These are phyloP conservation scores for Sarocladium strictum DNA, from an alignment of 2,329 filamentous ascomycete species.

Conservation along the genomic window DNA sequence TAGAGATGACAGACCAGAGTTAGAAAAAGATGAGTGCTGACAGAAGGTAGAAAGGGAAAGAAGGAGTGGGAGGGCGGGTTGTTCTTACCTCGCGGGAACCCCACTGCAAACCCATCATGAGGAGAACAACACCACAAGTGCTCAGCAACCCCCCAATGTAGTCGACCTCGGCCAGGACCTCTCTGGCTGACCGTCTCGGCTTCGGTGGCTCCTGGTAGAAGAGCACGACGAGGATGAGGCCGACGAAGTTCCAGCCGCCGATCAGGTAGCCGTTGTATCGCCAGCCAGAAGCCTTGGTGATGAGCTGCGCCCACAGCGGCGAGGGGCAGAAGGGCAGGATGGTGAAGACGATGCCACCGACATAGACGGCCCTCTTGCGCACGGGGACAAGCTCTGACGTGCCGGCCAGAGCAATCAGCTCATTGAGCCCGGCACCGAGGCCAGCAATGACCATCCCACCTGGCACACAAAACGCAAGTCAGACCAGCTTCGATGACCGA, in stretches of 20 bases:
- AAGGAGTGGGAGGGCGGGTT: constrained; percentile 23
- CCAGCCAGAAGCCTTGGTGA: constrained; percentile 42
- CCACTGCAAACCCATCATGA: constrained; percentile 41
- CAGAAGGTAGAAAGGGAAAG: background rate
- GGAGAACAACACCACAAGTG: constrained; percentile 41
- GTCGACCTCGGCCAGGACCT: constrained; percentile 41
- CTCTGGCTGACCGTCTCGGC: constrained; percentile 30
- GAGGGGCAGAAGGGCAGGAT: constrained; percentile 56
- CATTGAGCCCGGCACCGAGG: constrained; percentile 60
- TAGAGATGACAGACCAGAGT: no score
- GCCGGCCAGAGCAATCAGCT: constrained; percentile 61
- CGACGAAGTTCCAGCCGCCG: constrained; percentile 44
- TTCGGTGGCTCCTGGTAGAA: constrained; percentile 50
- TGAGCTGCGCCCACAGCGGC: constrained; percentile 53
- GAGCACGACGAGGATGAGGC: constrained; percentile 41
- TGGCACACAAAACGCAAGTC: background rate
- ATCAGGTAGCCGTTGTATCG: constrained; percentile 48
- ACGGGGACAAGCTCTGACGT: constrained; percentile 64
- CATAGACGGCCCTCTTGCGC: constrained; percentile 57
- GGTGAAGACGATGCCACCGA: constrained; percentile 53
- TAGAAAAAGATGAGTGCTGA: background rate
- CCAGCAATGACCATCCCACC: constrained; percentile 53
- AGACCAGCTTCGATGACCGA: no score
- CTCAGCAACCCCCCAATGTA: constrained; percentile 44
- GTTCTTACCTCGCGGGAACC: constrained; percentile 17